phyloP scores from a whole-genome alignment of 2,329 filamentous ascomycete genomes.

The Microsporum ferrugineum region DNA sequence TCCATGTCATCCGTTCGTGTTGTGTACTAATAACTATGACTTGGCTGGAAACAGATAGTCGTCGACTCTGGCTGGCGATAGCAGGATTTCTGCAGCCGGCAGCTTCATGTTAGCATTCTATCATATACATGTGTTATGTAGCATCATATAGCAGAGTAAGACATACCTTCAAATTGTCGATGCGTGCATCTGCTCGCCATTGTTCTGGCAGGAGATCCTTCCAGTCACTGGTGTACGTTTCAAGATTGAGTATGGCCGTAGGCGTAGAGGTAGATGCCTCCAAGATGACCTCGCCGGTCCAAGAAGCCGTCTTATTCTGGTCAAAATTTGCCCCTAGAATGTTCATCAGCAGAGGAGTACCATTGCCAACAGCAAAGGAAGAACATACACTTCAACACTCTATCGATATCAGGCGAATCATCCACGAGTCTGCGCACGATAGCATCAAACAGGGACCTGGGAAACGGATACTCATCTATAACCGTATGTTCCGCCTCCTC shows the following conservation, averaged over 20 bases:
- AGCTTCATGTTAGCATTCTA: constrained; percentile 6
- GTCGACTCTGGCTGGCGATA: constrained; percentile 28
- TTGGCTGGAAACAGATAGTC: constrained; percentile 25
- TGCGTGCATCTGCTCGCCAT: constrained; percentile 28
- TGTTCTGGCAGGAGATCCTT: constrained; percentile 34
- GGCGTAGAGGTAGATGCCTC: constrained; percentile 27
- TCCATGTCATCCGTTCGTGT: background rate
- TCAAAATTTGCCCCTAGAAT: constrained; percentile 31
- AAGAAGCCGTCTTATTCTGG: constrained; percentile 24
- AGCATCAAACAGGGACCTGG: constrained; percentile 28
- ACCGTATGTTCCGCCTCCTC: constrained; percentile 28
- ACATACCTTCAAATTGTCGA: constrained; percentile 26
- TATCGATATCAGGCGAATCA: constrained; percentile 15
- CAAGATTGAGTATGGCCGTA: constrained; percentile 9
- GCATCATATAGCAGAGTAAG: background rate
- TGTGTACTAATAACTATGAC: background rate
- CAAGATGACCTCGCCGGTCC: constrained; percentile 32
- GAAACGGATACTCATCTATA: constrained; percentile 24
- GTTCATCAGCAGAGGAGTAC: background rate
- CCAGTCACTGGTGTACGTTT: constrained; percentile 19
- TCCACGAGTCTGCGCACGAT: constrained; percentile 28
- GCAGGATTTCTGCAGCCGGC: constrained; percentile 19
- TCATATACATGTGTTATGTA: background rate
- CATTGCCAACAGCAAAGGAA: background rate
- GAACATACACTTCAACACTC: constrained; percentile 30